Conservation (phyloP, 192 early-diverging fungal genomes). For the Lunasporangiospora selenospora region DNA sequence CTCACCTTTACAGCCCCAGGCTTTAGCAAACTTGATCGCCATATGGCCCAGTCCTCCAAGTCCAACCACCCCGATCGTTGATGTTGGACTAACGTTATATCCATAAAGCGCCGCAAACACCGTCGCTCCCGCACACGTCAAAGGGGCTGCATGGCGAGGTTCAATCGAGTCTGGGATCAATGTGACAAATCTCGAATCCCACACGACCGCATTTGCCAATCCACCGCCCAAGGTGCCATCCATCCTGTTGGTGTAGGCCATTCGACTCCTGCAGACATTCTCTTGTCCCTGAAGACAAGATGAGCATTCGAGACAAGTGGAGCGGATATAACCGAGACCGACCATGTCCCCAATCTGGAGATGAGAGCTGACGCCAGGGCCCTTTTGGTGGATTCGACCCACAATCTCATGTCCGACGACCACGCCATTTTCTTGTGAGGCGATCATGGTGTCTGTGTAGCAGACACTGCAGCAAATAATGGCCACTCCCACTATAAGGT, state of each 20-base stretch:
- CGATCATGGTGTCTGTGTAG: constrained; percentile 42
- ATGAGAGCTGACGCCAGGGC: constrained; percentile 57
- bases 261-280: constrained; percentile 57
- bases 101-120: constrained; percentile 75
- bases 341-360: constrained; percentile 66
- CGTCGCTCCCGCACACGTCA: constrained; percentile 86
- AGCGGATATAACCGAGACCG: constrained; percentile 64
- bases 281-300: constrained; percentile 60
- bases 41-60: constrained; percentile 75
- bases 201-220: constrained; percentile 59
- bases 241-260: constrained; percentile 62
- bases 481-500: constrained; percentile 18
- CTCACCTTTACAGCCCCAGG: constrained; percentile 41
- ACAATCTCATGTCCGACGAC: constrained; percentile 78
- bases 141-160: constrained; percentile 67
- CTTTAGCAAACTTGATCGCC: constrained; percentile 42
- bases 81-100: constrained; percentile 65
- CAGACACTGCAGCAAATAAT: constrained; percentile 41
- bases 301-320: constrained; percentile 59
- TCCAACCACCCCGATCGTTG: constrained; percentile 75
- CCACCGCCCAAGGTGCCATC: too few species aligned
- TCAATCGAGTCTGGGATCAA: constrained; percentile 61
- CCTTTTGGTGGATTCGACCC: constrained; percentile 66
- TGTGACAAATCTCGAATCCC: constrained; percentile 67
- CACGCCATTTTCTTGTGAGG: constrained; percentile 33